Evolutionary conservation across 2,329 filamentous ascomycete species (phyloP), one percentile per base, ranked within the genome.

Genomic region (Colletotrichum siamense): DNA sequence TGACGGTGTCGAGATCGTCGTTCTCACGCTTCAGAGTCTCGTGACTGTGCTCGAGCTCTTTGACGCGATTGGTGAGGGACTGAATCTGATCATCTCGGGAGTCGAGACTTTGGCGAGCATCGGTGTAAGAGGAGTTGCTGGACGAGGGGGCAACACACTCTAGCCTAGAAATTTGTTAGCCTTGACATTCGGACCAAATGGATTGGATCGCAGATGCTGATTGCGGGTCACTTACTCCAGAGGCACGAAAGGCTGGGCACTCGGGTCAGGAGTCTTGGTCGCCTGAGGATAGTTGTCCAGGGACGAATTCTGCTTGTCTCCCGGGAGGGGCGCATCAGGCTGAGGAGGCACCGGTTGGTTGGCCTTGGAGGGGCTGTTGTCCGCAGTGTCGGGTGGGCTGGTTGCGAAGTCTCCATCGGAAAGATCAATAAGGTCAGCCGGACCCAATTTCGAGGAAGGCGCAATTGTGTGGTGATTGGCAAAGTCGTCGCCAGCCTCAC

Each of bases 371-470:
- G n/a, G 28, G 4, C 28, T 26, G 22, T 10, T 30, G 9, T 22
- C 4, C 8, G n/a, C 28, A 26, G 18, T 32, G 26, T n/a, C 55
- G 12, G 22, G 24, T 8, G 24, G 52, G 8, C 16, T 49, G 34
- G 32, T 7, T 18, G 22, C 57, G 15, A 36, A 18, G 5, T 44
- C 32, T 1, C 30, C 39, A 5, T 55, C 64, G 9, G 62, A 66
- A n/a, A 76, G 68, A 24, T 76, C 74, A 8, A 76, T 76, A 26
- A 74, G 71, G 6, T 61, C 66, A 18, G 64, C n/a, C 4, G 59
- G 69, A 2, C 18, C 57, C 5, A 59, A 64, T 16, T 26, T 15
- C 39, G 18, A 32, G 36, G 8, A 13, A 18, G 28, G n/a, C 30
- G 59, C 28, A 34, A 30, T 24, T 15, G 28, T 8, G 7, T 7